phyloP scores from a whole-genome alignment of 306 rosid species.

The Citrullus mucosospermus region DNA sequence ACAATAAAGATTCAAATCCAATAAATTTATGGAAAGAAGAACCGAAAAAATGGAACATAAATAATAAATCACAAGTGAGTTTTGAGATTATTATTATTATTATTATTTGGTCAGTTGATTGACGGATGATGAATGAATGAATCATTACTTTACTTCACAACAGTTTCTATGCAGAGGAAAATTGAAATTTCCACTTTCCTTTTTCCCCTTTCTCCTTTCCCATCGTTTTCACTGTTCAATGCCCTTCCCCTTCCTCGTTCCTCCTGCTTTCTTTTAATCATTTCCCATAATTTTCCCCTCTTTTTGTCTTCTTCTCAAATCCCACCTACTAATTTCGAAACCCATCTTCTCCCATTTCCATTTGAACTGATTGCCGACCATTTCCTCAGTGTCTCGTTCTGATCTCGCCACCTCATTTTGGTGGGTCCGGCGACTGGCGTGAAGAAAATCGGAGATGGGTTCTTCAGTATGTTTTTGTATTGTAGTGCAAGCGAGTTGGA shows the following conservation, averaged over 20 bases:
- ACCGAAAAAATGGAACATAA: background rate
- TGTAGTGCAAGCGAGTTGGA: background rate
- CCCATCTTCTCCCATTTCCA: background rate
- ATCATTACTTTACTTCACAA: background rate
- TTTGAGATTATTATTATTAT: background rate
- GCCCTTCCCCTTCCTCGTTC: background rate
- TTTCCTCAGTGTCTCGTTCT: background rate
- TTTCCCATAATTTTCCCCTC: background rate
- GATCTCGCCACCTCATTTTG: background rate
- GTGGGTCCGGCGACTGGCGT: background rate
- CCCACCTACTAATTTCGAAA: conserved; percentile 5
- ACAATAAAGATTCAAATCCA: background rate
- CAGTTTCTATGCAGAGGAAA: conserved; percentile 5
- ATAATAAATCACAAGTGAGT: background rate
- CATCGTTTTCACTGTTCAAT: conserved; percentile 3
- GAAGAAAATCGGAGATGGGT: background rate
- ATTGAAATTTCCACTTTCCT: background rate
- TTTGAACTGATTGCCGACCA: background rate
- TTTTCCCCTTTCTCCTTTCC: background rate
- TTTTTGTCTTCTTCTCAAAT: conserved; percentile 1
- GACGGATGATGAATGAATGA: conserved; percentile 8
- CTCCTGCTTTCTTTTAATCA: background rate
- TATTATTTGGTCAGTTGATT: background rate
- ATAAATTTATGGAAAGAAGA: background rate
- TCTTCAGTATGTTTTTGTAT: background rate